Percentiles rank a stretch among this genome's conserved stretches.
Evolutionary conservation across 2,329 filamentous ascomycete genomes (phyloP).

Genomic region (Nemania sp.): DNA sequence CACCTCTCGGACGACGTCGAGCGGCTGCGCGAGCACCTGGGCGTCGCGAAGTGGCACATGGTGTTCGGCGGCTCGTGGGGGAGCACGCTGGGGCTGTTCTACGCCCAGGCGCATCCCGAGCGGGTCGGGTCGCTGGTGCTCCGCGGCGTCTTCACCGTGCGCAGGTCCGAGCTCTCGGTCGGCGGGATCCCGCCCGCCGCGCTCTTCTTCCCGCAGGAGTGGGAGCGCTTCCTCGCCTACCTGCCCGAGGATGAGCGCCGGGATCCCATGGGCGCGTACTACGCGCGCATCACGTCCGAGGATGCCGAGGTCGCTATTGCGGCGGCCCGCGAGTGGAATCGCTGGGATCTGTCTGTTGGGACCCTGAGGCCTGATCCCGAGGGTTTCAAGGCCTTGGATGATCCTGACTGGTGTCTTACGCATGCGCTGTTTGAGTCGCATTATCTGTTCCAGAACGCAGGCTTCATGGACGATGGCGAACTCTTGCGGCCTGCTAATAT

Average conservation of each 20-base stretch:
- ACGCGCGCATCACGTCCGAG: constrained; percentile 16
- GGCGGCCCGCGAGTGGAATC: constrained; percentile 20
- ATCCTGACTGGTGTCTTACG: constrained; percentile 21
- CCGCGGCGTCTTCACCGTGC: constrained; percentile 20
- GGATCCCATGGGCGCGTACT: constrained; percentile 10
- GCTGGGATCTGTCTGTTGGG: constrained; percentile 10
- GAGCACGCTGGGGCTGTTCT: constrained; percentile 49
- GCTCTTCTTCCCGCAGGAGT: constrained; percentile 25
- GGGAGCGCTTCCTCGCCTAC: constrained; percentile 18
- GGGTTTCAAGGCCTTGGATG: not conserved
- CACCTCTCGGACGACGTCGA: constrained; percentile 52
- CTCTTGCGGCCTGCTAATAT: constrained; percentile 21
- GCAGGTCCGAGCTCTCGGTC: constrained; percentile 1
- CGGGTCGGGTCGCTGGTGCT: constrained; percentile 39
- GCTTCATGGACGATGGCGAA: constrained; percentile 23
- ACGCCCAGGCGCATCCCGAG: constrained; percentile 48
- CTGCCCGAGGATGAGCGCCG: constrained; percentile 20
- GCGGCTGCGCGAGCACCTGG: constrained; percentile 46
- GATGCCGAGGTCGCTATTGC: not conserved
- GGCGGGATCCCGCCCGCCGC: not conserved
- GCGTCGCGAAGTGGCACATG: constrained; percentile 49
- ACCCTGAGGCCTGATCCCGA: constrained; percentile 9
- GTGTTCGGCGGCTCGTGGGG: constrained; percentile 56
- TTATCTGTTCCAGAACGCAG: constrained; percentile 14
- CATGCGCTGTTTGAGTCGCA: constrained; percentile 24